A percentile compares a stretch with the other conserved stretches of the same genome.
Evolutionary conservation across 129 eudicot genomes (phyloP).

Genomic region (Tagetes patula): DNA sequence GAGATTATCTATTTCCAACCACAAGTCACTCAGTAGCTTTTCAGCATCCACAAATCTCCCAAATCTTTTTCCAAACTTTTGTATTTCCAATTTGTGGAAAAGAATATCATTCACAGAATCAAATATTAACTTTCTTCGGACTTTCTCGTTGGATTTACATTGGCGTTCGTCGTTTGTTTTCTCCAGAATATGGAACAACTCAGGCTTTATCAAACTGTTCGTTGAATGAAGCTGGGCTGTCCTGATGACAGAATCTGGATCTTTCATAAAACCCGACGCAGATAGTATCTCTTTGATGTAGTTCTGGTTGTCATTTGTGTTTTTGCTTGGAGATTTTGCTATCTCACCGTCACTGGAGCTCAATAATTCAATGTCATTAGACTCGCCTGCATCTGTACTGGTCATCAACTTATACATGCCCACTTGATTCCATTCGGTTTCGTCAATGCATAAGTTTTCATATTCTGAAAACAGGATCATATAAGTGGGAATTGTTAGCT

Average conservation of each 20-base stretch:
- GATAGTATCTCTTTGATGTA: conserved; percentile 59
- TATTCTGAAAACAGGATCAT: conserved; percentile 37
- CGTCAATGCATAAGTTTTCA: conserved; percentile 35
- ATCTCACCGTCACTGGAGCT: conserved; percentile 24
- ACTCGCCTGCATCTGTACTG: conserved; percentile 30
- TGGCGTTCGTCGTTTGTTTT: conserved; percentile 35
- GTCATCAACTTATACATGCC: conserved; percentile 27
- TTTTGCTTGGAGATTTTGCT: conserved; percentile 31
- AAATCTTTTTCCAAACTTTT: conserved; percentile 25
- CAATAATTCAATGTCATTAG: conserved; percentile 32
- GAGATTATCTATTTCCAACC: conserved; percentile 51
- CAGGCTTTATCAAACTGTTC: conserved; percentile 52
- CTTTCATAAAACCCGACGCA: conserved; percentile 56
- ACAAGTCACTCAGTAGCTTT: conserved; percentile 51
- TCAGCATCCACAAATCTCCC: conserved; percentile 34
- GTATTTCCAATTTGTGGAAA: conserved; percentile 37
- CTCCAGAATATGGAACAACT: conserved; percentile 66
- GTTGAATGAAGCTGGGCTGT: conserved; percentile 45
- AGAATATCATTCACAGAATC: conserved; percentile 77
- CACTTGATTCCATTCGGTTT: conserved; percentile 44
- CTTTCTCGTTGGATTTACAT: conserved; percentile 38
- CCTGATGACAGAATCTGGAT: conserved; percentile 38
- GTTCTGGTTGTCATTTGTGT: conserved; percentile 41
- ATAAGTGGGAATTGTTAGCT: background rate
- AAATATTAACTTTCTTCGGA: conserved; percentile 57